A percentile compares a stretch with the other conserved stretches of the same genome.
phyloP scores from a whole-genome alignment of 192 early-diverging fungal genomes.

The Thamnidium elegans region DNA sequence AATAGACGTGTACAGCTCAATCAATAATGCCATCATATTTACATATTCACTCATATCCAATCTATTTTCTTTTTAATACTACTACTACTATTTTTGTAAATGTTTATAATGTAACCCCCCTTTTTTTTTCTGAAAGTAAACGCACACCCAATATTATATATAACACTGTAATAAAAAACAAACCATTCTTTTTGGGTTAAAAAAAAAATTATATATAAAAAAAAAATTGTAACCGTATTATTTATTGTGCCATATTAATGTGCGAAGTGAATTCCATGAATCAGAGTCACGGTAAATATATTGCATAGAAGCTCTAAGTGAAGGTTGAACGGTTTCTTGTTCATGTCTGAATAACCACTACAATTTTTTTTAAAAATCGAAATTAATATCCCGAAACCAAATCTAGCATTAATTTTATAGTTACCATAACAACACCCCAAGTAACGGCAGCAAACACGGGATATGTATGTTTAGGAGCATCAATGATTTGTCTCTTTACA shows the following conservation, averaged over 20 bases:
- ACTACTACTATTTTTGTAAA: neutral
- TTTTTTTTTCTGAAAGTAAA: neutral
- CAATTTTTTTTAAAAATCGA: slow-evolving; percentile 1
- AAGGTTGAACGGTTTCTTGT: slow-evolving; percentile 82
- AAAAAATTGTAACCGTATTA: slow-evolving; percentile 21
- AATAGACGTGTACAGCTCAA: slow-evolving; percentile 26
- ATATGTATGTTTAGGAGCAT: slow-evolving; percentile 79
- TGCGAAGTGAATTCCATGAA: slow-evolving; percentile 70
- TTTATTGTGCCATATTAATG: slow-evolving; percentile 84
- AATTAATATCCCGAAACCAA: neutral
- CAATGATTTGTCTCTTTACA: slow-evolving; percentile 65
- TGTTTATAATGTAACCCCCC: neutral
- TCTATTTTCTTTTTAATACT: neutral
- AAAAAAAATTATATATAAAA: too few relatives aligned
- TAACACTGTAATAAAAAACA: neutral
- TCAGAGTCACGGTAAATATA: slow-evolving; percentile 92
- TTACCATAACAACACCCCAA: slow-evolving; percentile 90
- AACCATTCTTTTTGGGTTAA: neutral
- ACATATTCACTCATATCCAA: neutral
- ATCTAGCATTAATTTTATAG: neutral
- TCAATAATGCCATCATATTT: neutral
- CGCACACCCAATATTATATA: neutral
- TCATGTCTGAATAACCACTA: slow-evolving; percentile 86
- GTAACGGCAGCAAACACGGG: slow-evolving; percentile 89
- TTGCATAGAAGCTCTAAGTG: slow-evolving; percentile 92